Evolutionary conservation across 345 rosid genomes (phyloP).

Genomic region (Pistacia integerrima): DNA sequence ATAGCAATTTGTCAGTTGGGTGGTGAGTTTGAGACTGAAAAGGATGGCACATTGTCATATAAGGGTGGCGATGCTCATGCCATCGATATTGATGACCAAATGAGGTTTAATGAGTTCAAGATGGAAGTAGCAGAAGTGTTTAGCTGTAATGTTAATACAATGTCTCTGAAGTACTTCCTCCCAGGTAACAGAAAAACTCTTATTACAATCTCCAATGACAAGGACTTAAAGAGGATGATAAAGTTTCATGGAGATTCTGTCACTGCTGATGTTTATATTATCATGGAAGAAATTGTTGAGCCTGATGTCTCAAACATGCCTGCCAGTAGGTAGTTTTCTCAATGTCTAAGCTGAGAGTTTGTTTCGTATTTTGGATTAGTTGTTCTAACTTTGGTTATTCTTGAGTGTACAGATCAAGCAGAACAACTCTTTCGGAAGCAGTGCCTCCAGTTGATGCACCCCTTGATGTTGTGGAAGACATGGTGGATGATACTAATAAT

Average conservation of each 20-base stretch:
- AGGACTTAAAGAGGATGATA: slow-evolving; percentile 63
- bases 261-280: slow-evolving; percentile 61
- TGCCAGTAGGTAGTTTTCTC: slow-evolving; percentile 68
- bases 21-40: slow-evolving; percentile 55
- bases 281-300: slow-evolving; percentile 53
- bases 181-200: slow-evolving; percentile 85
- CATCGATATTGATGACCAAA: slow-evolving; percentile 59
- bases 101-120: slow-evolving; percentile 56
- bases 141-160: slow-evolving; percentile 36
- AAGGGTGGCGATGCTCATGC: slow-evolving; percentile 74
- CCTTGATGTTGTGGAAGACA: slow-evolving; percentile 36
- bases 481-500: slow-evolving; percentile 52
- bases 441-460: slow-evolving; percentile 44
- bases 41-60: slow-evolving; percentile 51
- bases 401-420: slow-evolving; percentile 66
- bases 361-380: slow-evolving; percentile 1
- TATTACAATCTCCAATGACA: slow-evolving; percentile 71
- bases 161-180: slow-evolving; percentile 80
- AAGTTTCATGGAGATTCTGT: slow-evolving; percentile 62
- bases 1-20: slow-evolving; percentile 74
- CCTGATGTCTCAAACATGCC: slow-evolving; percentile 80
- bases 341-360: slow-evolving; percentile 18
- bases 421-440: slow-evolving; percentile 84
- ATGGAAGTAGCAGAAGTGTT: slow-evolving; percentile 71
- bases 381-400: slow-evolving; percentile 23